Conservation (phyloP, 202 grass and related monocot genomes). For the Saccharum hybrid region DNA sequence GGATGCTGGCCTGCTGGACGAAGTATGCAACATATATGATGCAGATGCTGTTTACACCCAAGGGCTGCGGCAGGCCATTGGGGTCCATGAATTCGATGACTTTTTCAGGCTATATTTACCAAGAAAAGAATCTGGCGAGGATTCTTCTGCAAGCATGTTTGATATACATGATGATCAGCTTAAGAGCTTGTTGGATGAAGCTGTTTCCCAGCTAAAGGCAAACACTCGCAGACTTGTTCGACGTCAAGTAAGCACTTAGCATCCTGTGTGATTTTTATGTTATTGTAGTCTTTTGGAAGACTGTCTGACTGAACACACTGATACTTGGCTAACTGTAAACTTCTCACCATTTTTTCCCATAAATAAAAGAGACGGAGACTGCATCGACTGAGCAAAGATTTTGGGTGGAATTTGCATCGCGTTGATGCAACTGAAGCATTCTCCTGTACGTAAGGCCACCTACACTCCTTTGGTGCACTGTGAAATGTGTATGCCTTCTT, state of each 20-base stretch:
- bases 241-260: slow-evolving; percentile 70
- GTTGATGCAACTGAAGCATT: slow-evolving; percentile 89
- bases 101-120: slow-evolving; percentile 65
- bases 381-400: slow-evolving; percentile 65
- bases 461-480: background rate
- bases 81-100: slow-evolving; percentile 86
- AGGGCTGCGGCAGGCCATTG: slow-evolving; percentile 82
- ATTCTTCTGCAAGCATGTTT: slow-evolving; percentile 32
- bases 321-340: slow-evolving; percentile 32
- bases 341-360: background rate
- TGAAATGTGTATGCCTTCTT: background rate
- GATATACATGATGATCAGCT: slow-evolving; percentile 47
- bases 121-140: slow-evolving; percentile 41
- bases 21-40: slow-evolving; percentile 75
- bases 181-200: slow-evolving; percentile 69
- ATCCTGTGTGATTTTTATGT: slow-evolving; percentile 22
- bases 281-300: slow-evolving; percentile 9
- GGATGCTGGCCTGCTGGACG: slow-evolving; percentile 73
- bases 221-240: slow-evolving; percentile 85
- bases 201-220: slow-evolving; percentile 73
- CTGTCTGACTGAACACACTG: background rate
- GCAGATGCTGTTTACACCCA: slow-evolving; percentile 73
- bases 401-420: slow-evolving; percentile 79
- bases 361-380: slow-evolving; percentile 64
- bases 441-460: slow-evolving; percentile 62